Evolutionary conservation across 2,329 filamentous ascomycete species (phyloP).

Genomic region (Sclerotinia nivalis): DNA sequence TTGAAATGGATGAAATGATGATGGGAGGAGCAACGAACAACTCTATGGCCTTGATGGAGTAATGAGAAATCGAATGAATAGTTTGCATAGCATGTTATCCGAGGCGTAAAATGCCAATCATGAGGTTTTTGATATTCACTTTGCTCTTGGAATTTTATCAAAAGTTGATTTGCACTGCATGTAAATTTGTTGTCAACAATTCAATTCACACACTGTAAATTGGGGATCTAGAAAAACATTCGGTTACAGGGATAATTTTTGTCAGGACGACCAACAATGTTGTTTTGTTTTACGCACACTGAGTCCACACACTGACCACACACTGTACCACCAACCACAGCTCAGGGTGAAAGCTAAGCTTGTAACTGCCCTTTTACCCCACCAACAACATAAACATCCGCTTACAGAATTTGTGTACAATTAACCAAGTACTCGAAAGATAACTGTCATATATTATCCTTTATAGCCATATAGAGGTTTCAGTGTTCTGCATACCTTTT

Average conservation of each 20-base stretch:
- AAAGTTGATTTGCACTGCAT: background rate
- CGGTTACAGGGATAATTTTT: slow-evolving; percentile 6
- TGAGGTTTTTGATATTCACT: background rate
- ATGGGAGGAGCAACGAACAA: slow-evolving; percentile 5
- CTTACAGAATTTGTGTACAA: no score
- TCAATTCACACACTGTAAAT: background rate
- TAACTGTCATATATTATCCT: no score
- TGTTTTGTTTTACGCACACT: background rate
- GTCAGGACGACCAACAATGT: slow-evolving; percentile 11
- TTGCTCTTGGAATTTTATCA: background rate
- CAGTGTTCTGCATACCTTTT: no score
- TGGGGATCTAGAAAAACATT: slow-evolving; percentile 6
- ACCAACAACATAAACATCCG: background rate
- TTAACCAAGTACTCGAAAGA: no score
- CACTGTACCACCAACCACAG: background rate
- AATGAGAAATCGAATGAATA: background rate
- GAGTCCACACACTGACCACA: no score
- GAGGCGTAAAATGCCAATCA: background rate
- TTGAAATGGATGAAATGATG: background rate
- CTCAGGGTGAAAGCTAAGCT: no score
- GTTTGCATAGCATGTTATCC: background rate
- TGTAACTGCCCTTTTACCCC: background rate
- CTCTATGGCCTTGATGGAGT: slow-evolving; percentile 5
- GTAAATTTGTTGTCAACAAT: slow-evolving; percentile 5
- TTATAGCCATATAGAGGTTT: no score